Percentiles rank a stretch among this genome's conserved stretches.
phyloP scores from a whole-genome alignment of 805 yeast genomes.

The Pichia phayaonensis region DNA sequence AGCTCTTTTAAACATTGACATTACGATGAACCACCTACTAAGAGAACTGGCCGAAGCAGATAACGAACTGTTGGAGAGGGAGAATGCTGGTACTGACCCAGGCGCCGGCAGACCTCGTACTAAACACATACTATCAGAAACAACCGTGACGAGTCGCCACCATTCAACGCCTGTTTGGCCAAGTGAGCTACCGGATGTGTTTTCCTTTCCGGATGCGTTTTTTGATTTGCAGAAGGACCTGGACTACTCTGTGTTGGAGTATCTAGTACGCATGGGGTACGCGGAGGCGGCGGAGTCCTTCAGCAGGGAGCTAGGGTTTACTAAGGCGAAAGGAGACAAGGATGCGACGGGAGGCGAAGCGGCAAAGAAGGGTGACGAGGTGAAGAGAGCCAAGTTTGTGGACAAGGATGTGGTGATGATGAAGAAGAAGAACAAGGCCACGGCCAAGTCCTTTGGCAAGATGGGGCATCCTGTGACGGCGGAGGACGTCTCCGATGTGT shows the following conservation, averaged over 20 bases:
- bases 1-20: no score
- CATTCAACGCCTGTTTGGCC: slow-evolving; percentile 8
- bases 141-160: not conserved
- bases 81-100: not conserved
- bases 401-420: no score
- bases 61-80: not conserved
- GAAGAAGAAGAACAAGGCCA: no score
- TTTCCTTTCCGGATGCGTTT: slow-evolving; percentile 8
- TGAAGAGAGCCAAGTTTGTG: not conserved
- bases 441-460: no score
- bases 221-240: slow-evolving; percentile 9
- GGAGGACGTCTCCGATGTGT: no score
- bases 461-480: no score
- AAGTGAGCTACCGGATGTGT: slow-evolving; percentile 10
- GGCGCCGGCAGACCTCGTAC: no score
- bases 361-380: slow-evolving; percentile 34
- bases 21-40: not conserved
- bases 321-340: slow-evolving; percentile 50
- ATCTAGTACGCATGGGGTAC: slow-evolving; percentile 11
- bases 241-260: slow-evolving; percentile 2
- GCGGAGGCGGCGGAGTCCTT: slow-evolving; percentile 8
- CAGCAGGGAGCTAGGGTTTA: slow-evolving; percentile 37
- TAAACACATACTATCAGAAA: no score
- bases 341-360: slow-evolving; percentile 10
- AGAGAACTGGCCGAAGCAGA: not conserved